Base-by-base conservation (phyloP, 2,329 filamentous ascomycete species). In the Fusarium nodosum region DNA sequence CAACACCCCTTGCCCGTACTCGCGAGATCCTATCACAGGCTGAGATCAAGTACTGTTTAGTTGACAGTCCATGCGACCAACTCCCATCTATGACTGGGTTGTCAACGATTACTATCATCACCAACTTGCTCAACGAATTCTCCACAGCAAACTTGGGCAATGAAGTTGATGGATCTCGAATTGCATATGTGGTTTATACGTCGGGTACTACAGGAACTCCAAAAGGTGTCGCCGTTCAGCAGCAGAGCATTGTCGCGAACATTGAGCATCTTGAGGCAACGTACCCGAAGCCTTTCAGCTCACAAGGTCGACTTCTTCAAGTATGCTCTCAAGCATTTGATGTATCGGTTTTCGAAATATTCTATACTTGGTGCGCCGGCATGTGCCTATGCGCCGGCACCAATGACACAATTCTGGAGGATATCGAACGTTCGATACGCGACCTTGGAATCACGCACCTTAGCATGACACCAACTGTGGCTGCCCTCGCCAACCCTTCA, bases 271-370 rank as follows among this genome's bases (percentile, higher is more conserved):
- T 97, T 9, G 83, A 85, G 4, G 80, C 83, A 4, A 80, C 92
- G 0, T 97, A 97, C 74, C 91, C 92, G 0, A 80, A 82, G 0
- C 75, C 79, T 1, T 30, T 61, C 9, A 41, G 38, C 1, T 72
- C 72, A 2, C 72, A 79, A 2, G 86, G 89, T 1, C 86, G 89
- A n/a, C 82, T 97, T 33, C 82, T 97, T 0, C 94, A 97, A 78
- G 88, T 92, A 3, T 97, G 92, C 74, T 95, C 93, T 1, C 92
- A 94, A 74, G 91, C 91, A 0, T 97, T 97, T 75, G 93, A 97
- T 74, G 90, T 97, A 3, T 97, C 93, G 1, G 91, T 97, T 0
- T 97, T 97, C 75, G 94, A 97, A 74, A 94, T 97, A 16, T 95
- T 97, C 77, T 97, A 93, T 72, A 84, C 93, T 0, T 97, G 93